These are phyloP conservation scores for Lasiodiplodia citricola DNA, from an alignment of 2,329 filamentous ascomycete species.

Conservation along the genomic window DNA sequence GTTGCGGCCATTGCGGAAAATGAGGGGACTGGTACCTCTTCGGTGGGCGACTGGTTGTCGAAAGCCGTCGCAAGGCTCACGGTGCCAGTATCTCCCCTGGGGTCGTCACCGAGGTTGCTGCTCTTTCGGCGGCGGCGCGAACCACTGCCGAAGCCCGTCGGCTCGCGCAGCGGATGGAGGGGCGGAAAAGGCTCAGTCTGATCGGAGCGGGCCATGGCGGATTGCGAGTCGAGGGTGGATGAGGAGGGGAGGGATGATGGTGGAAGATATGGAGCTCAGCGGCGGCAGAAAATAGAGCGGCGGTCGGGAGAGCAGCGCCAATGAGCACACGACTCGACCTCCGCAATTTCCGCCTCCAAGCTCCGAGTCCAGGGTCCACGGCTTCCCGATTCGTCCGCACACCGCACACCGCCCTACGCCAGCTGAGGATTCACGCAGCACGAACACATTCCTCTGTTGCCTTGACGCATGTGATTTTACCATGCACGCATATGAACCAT, in stretches of 20 bases:
- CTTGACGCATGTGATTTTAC: not conserved
- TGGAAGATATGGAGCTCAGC: slow-evolving; percentile 15
- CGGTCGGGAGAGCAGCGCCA: not conserved
- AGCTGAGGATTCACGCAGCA: not conserved
- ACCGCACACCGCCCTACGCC: not conserved
- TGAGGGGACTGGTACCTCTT: slow-evolving; percentile 5
- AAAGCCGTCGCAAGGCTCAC: slow-evolving; percentile 23
- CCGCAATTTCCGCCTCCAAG: slow-evolving; percentile 13
- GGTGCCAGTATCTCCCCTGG: slow-evolving; percentile 25
- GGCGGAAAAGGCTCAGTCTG: slow-evolving; percentile 26
- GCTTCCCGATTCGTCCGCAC: not conserved
- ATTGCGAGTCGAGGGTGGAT: not conserved
- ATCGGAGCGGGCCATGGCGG: slow-evolving; percentile 21
- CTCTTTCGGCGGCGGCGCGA: slow-evolving; percentile 22
- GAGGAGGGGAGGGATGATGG: slow-evolving; percentile 15
- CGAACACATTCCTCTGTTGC: not conserved
- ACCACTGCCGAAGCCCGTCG: slow-evolving; percentile 4
- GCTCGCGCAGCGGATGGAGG: slow-evolving; percentile 1
- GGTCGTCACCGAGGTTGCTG: slow-evolving; percentile 27
- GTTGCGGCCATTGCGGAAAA: slow-evolving; percentile 8
- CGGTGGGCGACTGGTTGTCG: slow-evolving; percentile 15
- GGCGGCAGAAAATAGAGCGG: slow-evolving; percentile 14
- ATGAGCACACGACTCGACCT: slow-evolving; percentile 17
- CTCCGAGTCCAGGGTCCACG: not conserved
- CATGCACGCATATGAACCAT: not conserved